Percentiles rank a stretch among this genome's conserved stretches.
These are phyloP conservation scores for Penicillium sumatraense DNA, from an alignment of 2,329 filamentous ascomycete species.

Conservation along the genomic window DNA sequence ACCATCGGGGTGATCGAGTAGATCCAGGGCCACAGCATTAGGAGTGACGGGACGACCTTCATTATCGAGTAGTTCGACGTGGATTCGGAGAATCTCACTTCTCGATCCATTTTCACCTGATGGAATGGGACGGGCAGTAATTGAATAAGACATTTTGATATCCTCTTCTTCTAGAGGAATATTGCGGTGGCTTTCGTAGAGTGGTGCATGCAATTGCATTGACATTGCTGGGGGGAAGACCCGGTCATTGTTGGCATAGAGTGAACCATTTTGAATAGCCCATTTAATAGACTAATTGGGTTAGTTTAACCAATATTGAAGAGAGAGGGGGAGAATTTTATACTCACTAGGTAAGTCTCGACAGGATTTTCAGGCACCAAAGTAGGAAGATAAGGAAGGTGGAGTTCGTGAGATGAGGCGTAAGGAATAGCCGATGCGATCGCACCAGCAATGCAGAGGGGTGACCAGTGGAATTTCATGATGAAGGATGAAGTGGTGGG, in stretches of 20 bases:
- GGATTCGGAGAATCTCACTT: constrained; percentile 27
- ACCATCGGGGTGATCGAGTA: constrained; percentile 30
- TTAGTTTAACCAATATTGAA: not conserved
- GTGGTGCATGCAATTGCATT: constrained; percentile 32
- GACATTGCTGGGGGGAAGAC: constrained; percentile 34
- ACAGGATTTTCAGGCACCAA: constrained; percentile 1
- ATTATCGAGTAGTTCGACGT: constrained; percentile 28
- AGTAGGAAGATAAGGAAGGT: constrained; percentile 24
- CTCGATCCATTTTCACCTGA: constrained; percentile 17
- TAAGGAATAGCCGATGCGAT: constrained; percentile 18
- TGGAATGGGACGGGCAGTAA: constrained; percentile 30
- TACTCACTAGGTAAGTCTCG: constrained; percentile 22
- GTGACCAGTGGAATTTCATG: constrained; percentile 21
- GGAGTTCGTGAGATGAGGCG: constrained; percentile 19
- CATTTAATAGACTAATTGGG: constrained; percentile 31
- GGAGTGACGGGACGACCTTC: constrained; percentile 31
- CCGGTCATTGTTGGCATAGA: constrained; percentile 34
- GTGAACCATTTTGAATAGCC: constrained; percentile 30
- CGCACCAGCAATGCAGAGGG: constrained; percentile 17
- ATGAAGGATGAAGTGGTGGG: not conserved
- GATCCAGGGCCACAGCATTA: constrained; percentile 33
- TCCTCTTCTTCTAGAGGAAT: constrained; percentile 8
- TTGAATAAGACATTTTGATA: constrained; percentile 27
- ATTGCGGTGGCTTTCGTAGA: constrained; percentile 18
- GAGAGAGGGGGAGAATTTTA: not conserved